Evolutionary conservation across 116 monocot species (phyloP).

Genomic region (Trichopus zeylanicus): DNA sequence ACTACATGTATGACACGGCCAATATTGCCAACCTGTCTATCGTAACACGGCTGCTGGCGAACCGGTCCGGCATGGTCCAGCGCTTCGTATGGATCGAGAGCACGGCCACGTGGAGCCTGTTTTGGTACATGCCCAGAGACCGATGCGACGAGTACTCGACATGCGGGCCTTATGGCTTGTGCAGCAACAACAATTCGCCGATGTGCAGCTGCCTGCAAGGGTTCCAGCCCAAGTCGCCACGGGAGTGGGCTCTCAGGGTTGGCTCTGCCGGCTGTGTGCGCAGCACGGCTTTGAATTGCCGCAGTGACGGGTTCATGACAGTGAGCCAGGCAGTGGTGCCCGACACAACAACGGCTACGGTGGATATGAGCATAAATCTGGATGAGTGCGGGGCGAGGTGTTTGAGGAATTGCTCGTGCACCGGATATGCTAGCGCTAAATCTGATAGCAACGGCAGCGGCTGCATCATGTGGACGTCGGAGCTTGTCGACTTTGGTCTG

Average conservation of each 20-base stretch:
- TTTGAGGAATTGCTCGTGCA: constrained; percentile 10
- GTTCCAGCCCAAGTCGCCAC: constrained; percentile 2
- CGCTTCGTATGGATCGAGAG: constrained; percentile 1
- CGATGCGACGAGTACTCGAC: constrained; percentile 7
- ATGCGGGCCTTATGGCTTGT: constrained; percentile 22
- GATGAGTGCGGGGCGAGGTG: constrained; percentile 2
- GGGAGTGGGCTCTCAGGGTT: neutral
- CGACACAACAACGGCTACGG: neutral
- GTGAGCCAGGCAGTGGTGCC: neutral
- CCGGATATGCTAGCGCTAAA: neutral
- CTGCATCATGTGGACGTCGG: neutral
- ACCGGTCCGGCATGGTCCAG: neutral
- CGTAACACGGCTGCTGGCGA: constrained; percentile 3
- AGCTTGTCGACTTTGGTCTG: neutral
- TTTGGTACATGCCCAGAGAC: constrained; percentile 7
- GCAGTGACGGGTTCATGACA: constrained; percentile 5
- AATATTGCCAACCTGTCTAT: neutral
- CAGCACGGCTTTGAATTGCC: neutral
- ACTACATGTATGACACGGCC: neutral
- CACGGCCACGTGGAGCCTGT: neutral
- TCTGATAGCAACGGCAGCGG: neutral
- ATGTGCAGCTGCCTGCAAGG: constrained; percentile 5
- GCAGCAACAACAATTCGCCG: constrained; percentile 6
- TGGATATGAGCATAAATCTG: neutral
- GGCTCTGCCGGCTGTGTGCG: neutral